A percentile compares a stretch with the other conserved stretches of the same genome.
Conservation (phyloP, 2,329 filamentous ascomycete genomes). For the Elsinoe australis region DNA sequence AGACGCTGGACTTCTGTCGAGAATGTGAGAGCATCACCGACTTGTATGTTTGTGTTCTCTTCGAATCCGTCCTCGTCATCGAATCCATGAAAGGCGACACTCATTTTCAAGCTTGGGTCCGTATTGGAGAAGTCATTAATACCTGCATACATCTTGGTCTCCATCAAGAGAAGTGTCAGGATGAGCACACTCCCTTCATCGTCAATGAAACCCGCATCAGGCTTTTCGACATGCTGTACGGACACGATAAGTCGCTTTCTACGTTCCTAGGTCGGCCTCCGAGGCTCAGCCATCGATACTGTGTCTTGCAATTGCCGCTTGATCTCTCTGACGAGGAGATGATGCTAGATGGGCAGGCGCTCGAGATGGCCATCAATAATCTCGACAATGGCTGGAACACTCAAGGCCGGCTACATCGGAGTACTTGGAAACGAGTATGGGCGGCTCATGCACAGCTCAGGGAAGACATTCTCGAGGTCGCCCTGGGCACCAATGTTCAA, state of each 20-base stretch:
- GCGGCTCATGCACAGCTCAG: slow-evolving; percentile 44
- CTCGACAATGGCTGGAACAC: slow-evolving; percentile 51
- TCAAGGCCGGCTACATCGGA: slow-evolving; percentile 36
- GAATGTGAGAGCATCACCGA: slow-evolving; percentile 31
- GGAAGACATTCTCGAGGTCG: slow-evolving; percentile 54
- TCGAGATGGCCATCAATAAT: slow-evolving; percentile 33
- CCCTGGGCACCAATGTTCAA: slow-evolving; percentile 37
- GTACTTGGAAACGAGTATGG: slow-evolving; percentile 43
- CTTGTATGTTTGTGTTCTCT: slow-evolving; percentile 30
- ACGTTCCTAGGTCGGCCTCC: slow-evolving; percentile 26
- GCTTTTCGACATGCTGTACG: slow-evolving; percentile 30
- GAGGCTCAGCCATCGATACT: slow-evolving; percentile 40
- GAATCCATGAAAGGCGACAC: slow-evolving; percentile 29
- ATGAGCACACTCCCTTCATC: slow-evolving; percentile 30
- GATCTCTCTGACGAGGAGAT: slow-evolving; percentile 47
- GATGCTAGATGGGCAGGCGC: slow-evolving; percentile 37
- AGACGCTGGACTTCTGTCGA: slow-evolving; percentile 31
- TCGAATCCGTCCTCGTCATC: slow-evolving; percentile 28
- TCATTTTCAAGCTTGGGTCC: slow-evolving; percentile 26
- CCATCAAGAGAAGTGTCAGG: slow-evolving; percentile 29
- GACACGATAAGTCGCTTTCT: slow-evolving; percentile 29
- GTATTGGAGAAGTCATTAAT: slow-evolving; percentile 31
- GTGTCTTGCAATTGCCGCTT: slow-evolving; percentile 46
- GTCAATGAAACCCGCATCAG: slow-evolving; percentile 29
- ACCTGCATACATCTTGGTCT: slow-evolving; percentile 30